phyloP scores from a whole-genome alignment of 1,284 basidiomycete genomes.

The Microbotryum violaceum region DNA sequence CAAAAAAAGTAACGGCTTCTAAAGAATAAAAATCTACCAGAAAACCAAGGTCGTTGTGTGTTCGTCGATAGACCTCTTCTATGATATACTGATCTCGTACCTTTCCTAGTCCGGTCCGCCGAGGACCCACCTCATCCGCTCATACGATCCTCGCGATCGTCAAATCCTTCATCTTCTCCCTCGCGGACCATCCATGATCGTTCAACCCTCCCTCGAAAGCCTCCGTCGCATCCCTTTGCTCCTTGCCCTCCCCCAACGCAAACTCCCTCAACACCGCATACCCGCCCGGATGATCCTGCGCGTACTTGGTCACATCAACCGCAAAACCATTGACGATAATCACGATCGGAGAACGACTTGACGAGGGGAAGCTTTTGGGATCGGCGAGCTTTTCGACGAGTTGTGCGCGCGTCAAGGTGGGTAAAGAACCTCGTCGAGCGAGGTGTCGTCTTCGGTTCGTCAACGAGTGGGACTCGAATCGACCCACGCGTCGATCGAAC shows the following conservation, averaged over 20 bases:
- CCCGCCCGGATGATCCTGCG: constrained; percentile 50
- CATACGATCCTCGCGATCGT: constrained; percentile 5
- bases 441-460: constrained; percentile 5
- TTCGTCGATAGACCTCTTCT: no score
- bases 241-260: constrained; percentile 36
- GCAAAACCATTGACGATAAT: constrained; percentile 57
- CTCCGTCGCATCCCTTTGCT: constrained; percentile 51
- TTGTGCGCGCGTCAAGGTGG: constrained; percentile 34
- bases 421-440: constrained; percentile 21
- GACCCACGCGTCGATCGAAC: constrained; percentile 21
- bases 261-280: constrained; percentile 48
- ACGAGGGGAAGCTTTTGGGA: constrained; percentile 39
- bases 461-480: background rate
- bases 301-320: constrained; percentile 57
- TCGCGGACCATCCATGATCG: constrained; percentile 46
- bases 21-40: no score
- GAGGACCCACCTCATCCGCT: background rate
- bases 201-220: constrained; percentile 66
- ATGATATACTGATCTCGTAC: no score
- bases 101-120: no score
- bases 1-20: no score
- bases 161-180: constrained; percentile 10
- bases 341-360: constrained; percentile 42
- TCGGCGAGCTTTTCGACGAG: constrained; percentile 43
- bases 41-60: no score